These are phyloP conservation scores for Sporothrix phasma DNA, from an alignment of 2,329 filamentous ascomycete genomes.

Conservation along the genomic window DNA sequence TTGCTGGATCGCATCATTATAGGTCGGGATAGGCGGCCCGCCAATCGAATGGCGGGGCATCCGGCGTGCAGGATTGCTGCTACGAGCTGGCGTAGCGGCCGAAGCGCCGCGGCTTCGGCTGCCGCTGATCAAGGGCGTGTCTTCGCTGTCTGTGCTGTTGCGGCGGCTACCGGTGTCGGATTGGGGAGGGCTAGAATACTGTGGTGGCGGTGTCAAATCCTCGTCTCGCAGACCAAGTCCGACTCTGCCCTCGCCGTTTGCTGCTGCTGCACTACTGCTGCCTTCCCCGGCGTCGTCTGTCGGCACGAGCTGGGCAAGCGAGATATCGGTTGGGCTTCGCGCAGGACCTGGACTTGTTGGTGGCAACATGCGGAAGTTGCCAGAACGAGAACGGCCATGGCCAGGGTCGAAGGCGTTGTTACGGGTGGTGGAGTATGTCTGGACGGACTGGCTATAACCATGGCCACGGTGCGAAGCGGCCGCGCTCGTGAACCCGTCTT, in stretches of 20 bases:
- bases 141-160: conserved; percentile 49
- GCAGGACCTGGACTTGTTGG: conserved; percentile 82
- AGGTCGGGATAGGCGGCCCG: conserved; percentile 66
- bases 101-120: conserved; percentile 43
- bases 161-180: conserved; percentile 48
- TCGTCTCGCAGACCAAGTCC: conserved; percentile 44
- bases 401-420: conserved; percentile 41
- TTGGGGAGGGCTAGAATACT: conserved; percentile 57
- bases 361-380: conserved; percentile 63
- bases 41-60: conserved; percentile 12
- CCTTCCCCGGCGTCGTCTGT: conserved; percentile 63
- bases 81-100: conserved; percentile 29
- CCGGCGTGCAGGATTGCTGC: conserved; percentile 13
- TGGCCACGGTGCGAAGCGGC: conserved; percentile 31
- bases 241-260: conserved; percentile 20
- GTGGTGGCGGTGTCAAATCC: conserved; percentile 57
- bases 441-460: conserved; percentile 37
- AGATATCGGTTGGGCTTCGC: conserved; percentile 90
- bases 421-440: conserved; percentile 30
- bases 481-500: conserved; percentile 40
- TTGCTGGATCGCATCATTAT: conserved; percentile 60
- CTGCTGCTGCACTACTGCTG: conserved; percentile 33
- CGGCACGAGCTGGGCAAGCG: conserved; percentile 72
- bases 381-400: conserved; percentile 66
- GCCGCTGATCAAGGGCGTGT: conserved; percentile 41